Evolutionary conservation across 257 asterid genomes (phyloP).

Genomic region (Agastache rugosa): DNA sequence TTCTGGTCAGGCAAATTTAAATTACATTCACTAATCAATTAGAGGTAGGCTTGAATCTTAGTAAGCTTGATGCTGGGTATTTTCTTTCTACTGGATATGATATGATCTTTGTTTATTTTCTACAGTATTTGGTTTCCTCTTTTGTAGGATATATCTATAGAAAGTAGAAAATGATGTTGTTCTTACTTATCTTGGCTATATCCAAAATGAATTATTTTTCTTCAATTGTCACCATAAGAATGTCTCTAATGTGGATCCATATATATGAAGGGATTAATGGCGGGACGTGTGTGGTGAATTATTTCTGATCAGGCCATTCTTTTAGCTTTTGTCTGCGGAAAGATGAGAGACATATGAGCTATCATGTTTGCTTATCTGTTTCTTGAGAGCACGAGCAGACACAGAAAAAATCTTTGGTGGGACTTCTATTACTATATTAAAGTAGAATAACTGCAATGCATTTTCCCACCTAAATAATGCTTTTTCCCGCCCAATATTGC

Average conservation of each 20-base stretch:
- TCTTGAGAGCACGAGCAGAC: too few relatives aligned
- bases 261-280: neutral
- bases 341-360: too few relatives aligned
- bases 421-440: too few relatives aligned
- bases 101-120: constrained; percentile 14
- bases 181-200: neutral
- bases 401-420: too few relatives aligned
- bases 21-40: neutral
- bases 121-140: neutral
- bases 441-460: too few relatives aligned
- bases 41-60: neutral
- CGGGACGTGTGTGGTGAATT: neutral
- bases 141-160: neutral
- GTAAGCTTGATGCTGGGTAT: neutral
- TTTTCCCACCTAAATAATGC: too few relatives aligned
- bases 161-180: neutral
- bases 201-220: neutral
- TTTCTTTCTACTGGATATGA: neutral
- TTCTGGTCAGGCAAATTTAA: neutral
- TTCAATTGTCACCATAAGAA: neutral
- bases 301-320: too few relatives aligned
- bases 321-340: too few relatives aligned
- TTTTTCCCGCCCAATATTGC: too few relatives aligned
- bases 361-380: too few relatives aligned
- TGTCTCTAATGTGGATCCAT: neutral